Evolutionary conservation across 129 eudicot genomes (phyloP).

Genomic region (Oenanthe sinensis): DNA sequence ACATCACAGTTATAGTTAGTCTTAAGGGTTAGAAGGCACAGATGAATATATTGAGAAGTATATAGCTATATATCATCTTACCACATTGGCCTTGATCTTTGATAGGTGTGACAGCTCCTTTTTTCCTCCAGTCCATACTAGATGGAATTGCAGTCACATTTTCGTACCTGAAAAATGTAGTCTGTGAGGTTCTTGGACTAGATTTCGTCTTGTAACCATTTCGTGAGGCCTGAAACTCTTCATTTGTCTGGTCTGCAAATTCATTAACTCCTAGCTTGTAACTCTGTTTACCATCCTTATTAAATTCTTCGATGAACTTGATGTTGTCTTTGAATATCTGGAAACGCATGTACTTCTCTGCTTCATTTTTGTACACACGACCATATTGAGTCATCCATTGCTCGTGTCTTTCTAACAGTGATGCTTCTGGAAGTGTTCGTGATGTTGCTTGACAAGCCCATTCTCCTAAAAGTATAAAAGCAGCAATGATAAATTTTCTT

Average conservation of each 20-base stretch:
- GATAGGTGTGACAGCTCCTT: constrained; percentile 43
- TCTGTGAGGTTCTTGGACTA: background rate
- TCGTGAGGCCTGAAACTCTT: constrained; percentile 32
- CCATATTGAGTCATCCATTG: constrained; percentile 4
- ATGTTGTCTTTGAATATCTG: constrained; percentile 12
- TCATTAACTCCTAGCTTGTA: constrained; percentile 5
- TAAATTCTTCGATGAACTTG: background rate
- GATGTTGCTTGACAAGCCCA: constrained; percentile 8
- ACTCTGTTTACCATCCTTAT: constrained; percentile 20
- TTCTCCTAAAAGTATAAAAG: background rate
- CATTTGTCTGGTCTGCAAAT: constrained; percentile 6
- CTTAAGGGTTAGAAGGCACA: background rate
- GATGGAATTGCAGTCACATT: constrained; percentile 29
- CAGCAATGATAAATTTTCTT: constrained; percentile 4
- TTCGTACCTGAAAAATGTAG: constrained; percentile 21
- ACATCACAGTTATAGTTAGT: background rate
- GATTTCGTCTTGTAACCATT: constrained; percentile 31
- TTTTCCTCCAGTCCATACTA: constrained; percentile 44
- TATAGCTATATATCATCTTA: constrained; percentile 6
- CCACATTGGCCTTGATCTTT: constrained; percentile 46
- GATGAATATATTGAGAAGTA: background rate
- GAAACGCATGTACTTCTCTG: constrained; percentile 7
- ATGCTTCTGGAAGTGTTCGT: constrained; percentile 10
- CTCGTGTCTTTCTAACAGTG: constrained; percentile 17
- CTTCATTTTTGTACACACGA: constrained; percentile 13